Evolutionary conservation across 2,329 filamentous ascomycete genomes (phyloP), one percentile per base, ranked within the genome.

Genomic region (Leptographium lundbergii): DNA sequence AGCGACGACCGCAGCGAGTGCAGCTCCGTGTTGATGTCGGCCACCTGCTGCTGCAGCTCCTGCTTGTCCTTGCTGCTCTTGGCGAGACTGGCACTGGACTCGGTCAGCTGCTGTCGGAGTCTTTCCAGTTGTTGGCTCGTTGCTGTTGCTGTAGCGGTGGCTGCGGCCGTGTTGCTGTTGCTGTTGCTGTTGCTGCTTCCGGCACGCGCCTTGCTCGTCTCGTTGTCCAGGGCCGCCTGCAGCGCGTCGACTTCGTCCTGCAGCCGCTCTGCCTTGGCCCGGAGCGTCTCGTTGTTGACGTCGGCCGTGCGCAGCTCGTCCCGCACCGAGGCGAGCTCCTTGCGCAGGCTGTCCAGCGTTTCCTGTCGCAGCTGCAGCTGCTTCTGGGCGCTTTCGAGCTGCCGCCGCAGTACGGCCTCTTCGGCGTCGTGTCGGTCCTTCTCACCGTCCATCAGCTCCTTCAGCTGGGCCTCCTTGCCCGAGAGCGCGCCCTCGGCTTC

Each of bases 231-330:
- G 45, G 78, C 81, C 25, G 78, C 76, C 68, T 90, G 86, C 17
- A 91, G 72, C 32, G 89, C 81, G 57, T 89, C 84, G n/a, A 90
- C 77, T 68, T 91, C 88, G 63, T 91, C 87, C 67, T 91, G 86
- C 24, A 91, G 70, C 9, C 79, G 78, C 60, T 87, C 81, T 2
- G 85, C 75, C 68, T 84, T 89, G 63, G 88, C 85, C 55, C 76
- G 75, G 61, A 88, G 76, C 0, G 77, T 69, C 63, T 83, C 80
- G 67, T 82, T 79, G 63, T 86, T 82, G 25, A 85, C 77, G 63
- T 85, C 81, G 29, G 81, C 81, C 56, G 86, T 76, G n/a, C 87
- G 81, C 10, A 91, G 76, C 59, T 90, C 84, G 63, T 91, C 87
- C 58, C 81, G 82, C 10, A 85, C 79, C 9, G 75, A 72, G 2